These are phyloP conservation scores for Colletotrichum chlorophyti DNA, from an alignment of 2,329 filamentous ascomycete species.

Conservation along the genomic window DNA sequence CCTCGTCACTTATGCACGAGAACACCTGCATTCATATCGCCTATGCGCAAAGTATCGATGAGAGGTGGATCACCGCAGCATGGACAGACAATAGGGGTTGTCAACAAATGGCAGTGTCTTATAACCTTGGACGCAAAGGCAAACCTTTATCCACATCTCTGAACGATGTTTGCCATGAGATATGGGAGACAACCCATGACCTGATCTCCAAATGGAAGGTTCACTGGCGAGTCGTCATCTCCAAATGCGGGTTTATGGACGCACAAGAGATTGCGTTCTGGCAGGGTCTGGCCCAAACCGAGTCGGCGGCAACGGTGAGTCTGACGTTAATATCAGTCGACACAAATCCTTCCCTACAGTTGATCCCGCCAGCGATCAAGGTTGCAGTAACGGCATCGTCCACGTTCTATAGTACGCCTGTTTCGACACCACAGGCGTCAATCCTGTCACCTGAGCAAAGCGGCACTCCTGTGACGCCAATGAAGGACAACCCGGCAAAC, in stretches of 20 bases:
- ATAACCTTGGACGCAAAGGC: conserved; percentile 70
- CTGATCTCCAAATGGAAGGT: conserved; percentile 74
- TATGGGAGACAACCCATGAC: conserved; percentile 80
- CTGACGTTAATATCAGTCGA: conserved; percentile 71
- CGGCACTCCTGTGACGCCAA: conserved; percentile 57
- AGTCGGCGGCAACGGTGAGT: conserved; percentile 57
- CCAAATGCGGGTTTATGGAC: conserved; percentile 74
- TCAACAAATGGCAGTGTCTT: conserved; percentile 75
- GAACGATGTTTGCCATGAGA: conserved; percentile 72
- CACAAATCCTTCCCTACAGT: conserved; percentile 67
- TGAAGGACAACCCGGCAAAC: conserved; percentile 42
- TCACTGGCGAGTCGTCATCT: conserved; percentile 79
- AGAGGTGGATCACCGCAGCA: conserved; percentile 78
- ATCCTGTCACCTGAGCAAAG: conserved; percentile 67
- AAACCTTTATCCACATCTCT: conserved; percentile 59
- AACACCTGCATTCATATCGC: conserved; percentile 83
- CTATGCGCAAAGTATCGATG: conserved; percentile 78
- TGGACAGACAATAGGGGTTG: conserved; percentile 83
- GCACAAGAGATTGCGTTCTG: conserved; percentile 68
- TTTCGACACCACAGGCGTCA: conserved; percentile 68
- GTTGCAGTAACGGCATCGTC: conserved; percentile 52
- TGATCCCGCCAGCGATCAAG: conserved; percentile 62
- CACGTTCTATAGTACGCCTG: conserved; percentile 66
- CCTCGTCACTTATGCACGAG: conserved; percentile 76
- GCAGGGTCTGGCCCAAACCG: conserved; percentile 58